Conservation (phyloP, 1,284 basidiomycete genomes). For the Melampsora americana region DNA sequence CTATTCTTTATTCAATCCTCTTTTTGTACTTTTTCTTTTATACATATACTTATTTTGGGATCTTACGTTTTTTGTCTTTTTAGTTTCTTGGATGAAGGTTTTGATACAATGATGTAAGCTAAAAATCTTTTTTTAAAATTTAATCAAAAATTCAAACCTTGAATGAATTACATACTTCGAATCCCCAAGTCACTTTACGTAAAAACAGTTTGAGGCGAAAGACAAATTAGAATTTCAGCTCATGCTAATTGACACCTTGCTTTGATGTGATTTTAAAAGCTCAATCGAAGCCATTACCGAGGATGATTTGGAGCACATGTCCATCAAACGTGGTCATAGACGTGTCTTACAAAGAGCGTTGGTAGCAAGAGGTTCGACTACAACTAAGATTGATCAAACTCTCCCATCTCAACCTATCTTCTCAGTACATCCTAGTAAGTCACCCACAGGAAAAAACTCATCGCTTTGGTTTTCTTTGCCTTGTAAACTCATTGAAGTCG, state of each 20-base stretch:
- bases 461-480: no score
- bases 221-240: neutral
- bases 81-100: slow-evolving; percentile 37
- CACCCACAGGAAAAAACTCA: no score
- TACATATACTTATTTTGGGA: no score
- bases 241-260: neutral
- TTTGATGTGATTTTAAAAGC: neutral
- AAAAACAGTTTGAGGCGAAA: neutral
- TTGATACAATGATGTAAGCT: slow-evolving; percentile 29
- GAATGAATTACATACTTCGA: no score
- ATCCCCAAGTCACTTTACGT: no score
- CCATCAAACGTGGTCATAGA: slow-evolving; percentile 38
- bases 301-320: slow-evolving; percentile 39
- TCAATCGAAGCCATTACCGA: slow-evolving; percentile 41
- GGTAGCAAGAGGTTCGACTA: neutral
- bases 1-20: no score
- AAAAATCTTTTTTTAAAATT: neutral
- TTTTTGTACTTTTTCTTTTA: no score
- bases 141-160: no score
- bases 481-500: no score
- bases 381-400: neutral
- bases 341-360: slow-evolving; percentile 38
- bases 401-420: neutral
- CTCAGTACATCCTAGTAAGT: no score
- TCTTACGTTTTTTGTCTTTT: no score